Evolutionary conservation across 2,329 filamentous ascomycete species (phyloP).

Genomic region (Cordyceps tenuipes): DNA sequence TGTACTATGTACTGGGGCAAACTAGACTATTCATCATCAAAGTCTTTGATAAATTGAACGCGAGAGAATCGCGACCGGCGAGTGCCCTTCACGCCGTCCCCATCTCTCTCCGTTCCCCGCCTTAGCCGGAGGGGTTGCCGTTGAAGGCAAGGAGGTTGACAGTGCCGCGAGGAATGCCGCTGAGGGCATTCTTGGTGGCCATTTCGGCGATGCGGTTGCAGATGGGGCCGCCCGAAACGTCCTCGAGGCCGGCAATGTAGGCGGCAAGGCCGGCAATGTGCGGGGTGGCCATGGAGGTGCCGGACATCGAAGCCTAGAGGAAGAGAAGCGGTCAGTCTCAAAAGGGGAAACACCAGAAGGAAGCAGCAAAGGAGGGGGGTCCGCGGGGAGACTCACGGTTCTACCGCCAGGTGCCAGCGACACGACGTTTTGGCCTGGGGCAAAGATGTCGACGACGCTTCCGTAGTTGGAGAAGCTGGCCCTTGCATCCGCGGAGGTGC

Average conservation of each 20-base stretch:
- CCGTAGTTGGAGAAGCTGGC: conserved; percentile 45
- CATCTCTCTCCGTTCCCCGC: background rate
- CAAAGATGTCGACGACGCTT: conserved; percentile 37
- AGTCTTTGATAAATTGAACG: background rate
- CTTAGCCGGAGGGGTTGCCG: conserved; percentile 22
- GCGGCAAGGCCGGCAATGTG: conserved; percentile 33
- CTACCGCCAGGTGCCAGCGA: conserved; percentile 36
- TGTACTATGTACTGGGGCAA: too few species aligned
- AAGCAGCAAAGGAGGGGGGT: conserved; percentile 17
- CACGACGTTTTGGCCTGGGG: conserved; percentile 36
- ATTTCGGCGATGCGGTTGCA: conserved; percentile 37
- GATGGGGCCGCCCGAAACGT: conserved; percentile 33
- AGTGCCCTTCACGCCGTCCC: too few species aligned
- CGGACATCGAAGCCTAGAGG: conserved; percentile 26
- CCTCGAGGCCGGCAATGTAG: conserved; percentile 38
- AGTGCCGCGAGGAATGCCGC: conserved; percentile 33
- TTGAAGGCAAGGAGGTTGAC: conserved; percentile 50
- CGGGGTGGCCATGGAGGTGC: conserved; percentile 34
- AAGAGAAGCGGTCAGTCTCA: conserved; percentile 15
- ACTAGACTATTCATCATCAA: too few species aligned
- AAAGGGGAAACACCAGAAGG: too few species aligned
- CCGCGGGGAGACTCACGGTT: conserved; percentile 21
- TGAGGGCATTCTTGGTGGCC: conserved; percentile 32
- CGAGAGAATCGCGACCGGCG: background rate
- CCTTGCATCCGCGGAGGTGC: conserved; percentile 26